phyloP scores from a whole-genome alignment of 106 monocot species.

The Platanthera zijinensis region DNA sequence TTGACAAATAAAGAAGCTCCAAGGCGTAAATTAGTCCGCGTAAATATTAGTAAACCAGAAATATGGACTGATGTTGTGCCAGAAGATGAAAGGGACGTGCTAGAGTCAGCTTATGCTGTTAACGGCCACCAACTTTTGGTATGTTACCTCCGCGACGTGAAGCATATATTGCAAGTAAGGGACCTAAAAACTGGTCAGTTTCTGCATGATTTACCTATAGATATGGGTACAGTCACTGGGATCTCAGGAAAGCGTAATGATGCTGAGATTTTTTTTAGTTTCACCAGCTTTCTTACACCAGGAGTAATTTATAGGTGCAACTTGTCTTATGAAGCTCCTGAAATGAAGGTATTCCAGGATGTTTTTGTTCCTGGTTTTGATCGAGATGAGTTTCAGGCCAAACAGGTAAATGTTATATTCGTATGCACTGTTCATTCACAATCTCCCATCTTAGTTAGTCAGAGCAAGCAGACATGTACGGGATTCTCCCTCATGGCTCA shows the following conservation, averaged over 20 bases:
- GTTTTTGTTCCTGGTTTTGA: conserved; percentile 76
- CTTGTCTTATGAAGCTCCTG: conserved; percentile 46
- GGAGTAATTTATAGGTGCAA: conserved; percentile 81
- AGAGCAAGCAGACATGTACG: too few relatives aligned
- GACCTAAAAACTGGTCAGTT: conserved; percentile 68
- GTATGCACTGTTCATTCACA: too few relatives aligned
- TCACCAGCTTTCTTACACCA: conserved; percentile 84
- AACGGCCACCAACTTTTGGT: conserved; percentile 64
- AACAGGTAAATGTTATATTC: conserved; percentile 42
- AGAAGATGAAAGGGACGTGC: conserved; percentile 67
- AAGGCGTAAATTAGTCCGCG: conserved; percentile 61
- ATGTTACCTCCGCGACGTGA: conserved; percentile 79
- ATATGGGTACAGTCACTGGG: conserved; percentile 65
- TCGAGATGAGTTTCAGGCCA: conserved; percentile 48
- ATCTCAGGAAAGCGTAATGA: conserved; percentile 61
- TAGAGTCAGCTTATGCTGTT: conserved; percentile 62
- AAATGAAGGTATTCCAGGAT: conserved; percentile 76
- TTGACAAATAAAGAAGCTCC: conserved; percentile 83
- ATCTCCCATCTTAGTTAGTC: too few relatives aligned
- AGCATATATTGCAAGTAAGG: conserved; percentile 65
- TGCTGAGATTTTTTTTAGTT: conserved; percentile 60
- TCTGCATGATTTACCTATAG: conserved; percentile 60
- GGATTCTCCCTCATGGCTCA: too few relatives aligned
- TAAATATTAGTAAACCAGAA: conserved; percentile 50
- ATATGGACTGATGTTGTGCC: conserved; percentile 57